Evolutionary conservation across 2,329 filamentous ascomycete genomes (phyloP).

Genomic region (Raffaelea ambrosiae): DNA sequence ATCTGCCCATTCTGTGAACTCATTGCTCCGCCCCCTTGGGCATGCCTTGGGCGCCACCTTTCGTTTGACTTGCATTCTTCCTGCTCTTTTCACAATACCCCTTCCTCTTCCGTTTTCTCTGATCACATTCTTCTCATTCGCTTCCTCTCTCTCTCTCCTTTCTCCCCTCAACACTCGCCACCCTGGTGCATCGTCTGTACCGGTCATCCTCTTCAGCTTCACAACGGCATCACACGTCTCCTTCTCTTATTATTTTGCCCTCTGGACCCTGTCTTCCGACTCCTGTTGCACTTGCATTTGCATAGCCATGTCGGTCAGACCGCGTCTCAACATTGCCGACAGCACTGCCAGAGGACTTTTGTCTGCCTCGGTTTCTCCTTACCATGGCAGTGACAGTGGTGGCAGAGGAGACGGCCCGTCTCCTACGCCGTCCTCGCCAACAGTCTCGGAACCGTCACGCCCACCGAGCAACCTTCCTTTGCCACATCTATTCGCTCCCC

Average conservation of each 20-base stretch:
- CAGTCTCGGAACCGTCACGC: not conserved
- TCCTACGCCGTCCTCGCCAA: not conserved
- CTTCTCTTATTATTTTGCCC: not conserved
- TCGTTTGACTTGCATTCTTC: too few species aligned
- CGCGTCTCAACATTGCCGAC: conserved; percentile 10
- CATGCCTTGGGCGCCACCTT: too few species aligned
- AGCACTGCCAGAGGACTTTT: not conserved
- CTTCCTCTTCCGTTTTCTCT: not conserved
- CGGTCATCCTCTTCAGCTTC: not conserved
- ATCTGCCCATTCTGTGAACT: not conserved
- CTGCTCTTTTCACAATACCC: not conserved
- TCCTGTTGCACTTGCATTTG: not conserved
- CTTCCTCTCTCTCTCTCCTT: not conserved
- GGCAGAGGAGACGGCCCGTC: not conserved
- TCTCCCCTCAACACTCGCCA: not conserved
- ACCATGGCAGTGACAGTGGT: not conserved
- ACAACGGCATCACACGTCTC: not conserved
- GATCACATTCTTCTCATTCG: not conserved
- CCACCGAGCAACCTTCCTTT: not conserved
- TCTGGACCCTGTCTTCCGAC: not conserved
- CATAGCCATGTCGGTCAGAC: not conserved
- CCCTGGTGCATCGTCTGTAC: too few species aligned
- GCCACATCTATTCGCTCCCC: not conserved
- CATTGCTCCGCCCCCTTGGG: too few species aligned
- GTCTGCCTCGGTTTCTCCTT: not conserved